Percentiles rank a stretch among this genome's conserved stretches.
phyloP scores from a whole-genome alignment of 78 protist species.

The Dictyostelium intermedium region DNA sequence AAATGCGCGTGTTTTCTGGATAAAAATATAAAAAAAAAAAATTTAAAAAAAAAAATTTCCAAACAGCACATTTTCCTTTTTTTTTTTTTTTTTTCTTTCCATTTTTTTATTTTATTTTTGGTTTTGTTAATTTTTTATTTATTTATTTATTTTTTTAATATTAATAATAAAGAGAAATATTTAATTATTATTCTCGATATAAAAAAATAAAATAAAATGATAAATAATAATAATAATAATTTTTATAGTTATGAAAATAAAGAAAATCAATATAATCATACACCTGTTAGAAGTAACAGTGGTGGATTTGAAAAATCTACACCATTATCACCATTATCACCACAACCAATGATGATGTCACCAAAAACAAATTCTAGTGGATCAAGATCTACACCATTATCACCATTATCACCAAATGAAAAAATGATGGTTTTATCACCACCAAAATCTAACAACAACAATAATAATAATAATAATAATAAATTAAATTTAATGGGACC shows the following conservation, averaged over 20 bases:
- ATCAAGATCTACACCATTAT: not conserved
- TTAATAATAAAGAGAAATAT: not conserved
- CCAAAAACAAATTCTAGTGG: not conserved
- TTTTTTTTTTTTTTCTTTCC: no score
- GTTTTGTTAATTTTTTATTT: no score
- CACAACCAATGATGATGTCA: constrained; percentile 1
- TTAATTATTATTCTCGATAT: not conserved
- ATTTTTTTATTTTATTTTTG: no score
- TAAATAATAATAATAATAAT: no score
- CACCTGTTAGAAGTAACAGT: not conserved
- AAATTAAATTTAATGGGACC: not conserved
- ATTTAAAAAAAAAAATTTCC: no score
- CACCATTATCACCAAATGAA: constrained; percentile 8
- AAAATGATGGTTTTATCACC: constrained; percentile 18
- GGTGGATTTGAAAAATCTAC: not conserved
- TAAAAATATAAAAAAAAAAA: no score
- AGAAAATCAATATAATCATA: not conserved
- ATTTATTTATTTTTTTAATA: no score
- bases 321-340: not conserved
- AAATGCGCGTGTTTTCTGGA: not conserved
- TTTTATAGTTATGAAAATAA: not conserved
- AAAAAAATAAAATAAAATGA: not conserved
- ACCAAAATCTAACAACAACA: not conserved
- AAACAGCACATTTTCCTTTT: no score
- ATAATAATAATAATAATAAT: not conserved